These are phyloP conservation scores for Tuber melanosporum DNA, from an alignment of 495 filamentous ascomycete genomes.

Conservation along the genomic window DNA sequence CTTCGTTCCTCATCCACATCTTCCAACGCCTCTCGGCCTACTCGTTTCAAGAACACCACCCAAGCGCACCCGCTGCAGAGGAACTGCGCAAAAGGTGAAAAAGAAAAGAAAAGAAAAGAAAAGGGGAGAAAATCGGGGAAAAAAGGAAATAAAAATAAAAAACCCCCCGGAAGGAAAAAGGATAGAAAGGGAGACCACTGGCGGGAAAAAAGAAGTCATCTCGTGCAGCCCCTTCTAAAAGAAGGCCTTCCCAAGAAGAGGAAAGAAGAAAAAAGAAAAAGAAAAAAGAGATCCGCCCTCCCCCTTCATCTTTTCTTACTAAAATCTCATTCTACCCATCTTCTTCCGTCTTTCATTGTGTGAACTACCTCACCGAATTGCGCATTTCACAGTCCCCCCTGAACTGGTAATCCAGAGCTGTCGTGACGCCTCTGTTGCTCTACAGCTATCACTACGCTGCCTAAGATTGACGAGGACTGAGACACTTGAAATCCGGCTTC, in stretches of 20 bases:
- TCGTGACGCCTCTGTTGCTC: conserved; percentile 25
- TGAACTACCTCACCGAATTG: conserved; percentile 37
- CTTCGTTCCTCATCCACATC: not conserved
- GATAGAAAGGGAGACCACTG: conserved; percentile 9
- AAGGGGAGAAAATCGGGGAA: conserved; percentile 21
- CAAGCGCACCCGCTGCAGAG: not conserved
- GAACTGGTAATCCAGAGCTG: conserved; percentile 33
- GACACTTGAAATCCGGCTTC: conserved; percentile 33
- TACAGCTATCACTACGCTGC: conserved; percentile 17
- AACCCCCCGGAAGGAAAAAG: conserved; percentile 13
- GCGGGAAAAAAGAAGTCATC: conserved; percentile 25
- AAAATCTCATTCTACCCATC: conserved; percentile 23
- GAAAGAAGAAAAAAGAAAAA: conserved; percentile 4
- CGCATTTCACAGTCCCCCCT: conserved; percentile 36
- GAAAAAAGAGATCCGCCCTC: conserved; percentile 32
- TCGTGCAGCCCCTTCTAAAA: conserved; percentile 21
- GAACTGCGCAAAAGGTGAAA: not conserved
- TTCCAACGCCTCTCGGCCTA: conserved; percentile 1
- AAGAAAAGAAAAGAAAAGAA: conserved; percentile 12
- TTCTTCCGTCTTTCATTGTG: conserved; percentile 15
- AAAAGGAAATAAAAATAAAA: conserved; percentile 24
- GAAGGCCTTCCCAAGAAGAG: not conserved
- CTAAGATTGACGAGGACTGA: conserved; percentile 20
- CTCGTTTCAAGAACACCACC: not conserved
- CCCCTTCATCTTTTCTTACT: conserved; percentile 18